Evolutionary conservation across 345 rosid species (phyloP), one percentile per base, ranked within the genome.

Genomic region (Moricandia arvensis): DNA sequence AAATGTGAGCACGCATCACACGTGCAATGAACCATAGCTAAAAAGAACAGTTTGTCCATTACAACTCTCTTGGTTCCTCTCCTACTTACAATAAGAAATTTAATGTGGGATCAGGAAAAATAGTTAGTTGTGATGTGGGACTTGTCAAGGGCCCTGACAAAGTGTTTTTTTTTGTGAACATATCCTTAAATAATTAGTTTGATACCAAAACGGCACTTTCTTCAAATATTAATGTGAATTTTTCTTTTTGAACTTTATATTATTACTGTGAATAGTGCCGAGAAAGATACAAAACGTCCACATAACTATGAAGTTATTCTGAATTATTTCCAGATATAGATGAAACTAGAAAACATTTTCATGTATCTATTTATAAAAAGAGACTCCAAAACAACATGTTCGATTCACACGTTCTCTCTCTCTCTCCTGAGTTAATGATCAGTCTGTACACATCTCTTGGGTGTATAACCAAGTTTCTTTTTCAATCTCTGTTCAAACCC

Each of bases 111-210:
- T 30, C 45, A 13, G n/a, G 33, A 71, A 60, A 71, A 45, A 29
- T 26, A 10, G 59, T 7, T 71, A 59, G 58, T 59, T 59, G 58
- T 59, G 30, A 54, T 53, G 6, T 35, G 53, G 16, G 30, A 34
- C 53, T 72, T 62, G 37, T 34, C 37, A 51, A 60, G 69, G 76
- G 60, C 5, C 15, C 69, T 35, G 27, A 63, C 55, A 53, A 51
- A 62, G 30, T 63, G 76, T 6, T 21, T 21, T 21, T 21, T 54
- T 24, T 43, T 13, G 49, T 43, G 49, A 43, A 43, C 15, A 43
- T 43, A 4, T 63, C 69, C 62, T 24, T 24, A 62, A 10, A 34
- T 51, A 53, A 43, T 34, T 33, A 24, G 35, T 63, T 15, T 21
- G 11, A 16, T 31, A 72, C 18, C 54, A 15, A 24, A 34, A 49